Percentiles rank a stretch among this genome's conserved stretches.
Evolutionary conservation across 129 eudicot genomes (phyloP).

Genomic region (Helianthus annuus): HanXRQr2.0-SUNRISE NC_035440.2:40633219-40633718

Average conservation of each 20-base stretch:
- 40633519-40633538: constrained; percentile 45
- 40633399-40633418: constrained; percentile 34
- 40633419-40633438: constrained; percentile 52
- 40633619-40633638: constrained; percentile 18
- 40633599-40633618: constrained; percentile 48
- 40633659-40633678: constrained; percentile 41
- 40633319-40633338: constrained; percentile 29
- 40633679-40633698: constrained; percentile 15
- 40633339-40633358: constrained; percentile 18
- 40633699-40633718: constrained; percentile 31
- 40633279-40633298: constrained; percentile 61
- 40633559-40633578: constrained; percentile 25
- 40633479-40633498: constrained; percentile 40
- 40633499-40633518: constrained; percentile 40
- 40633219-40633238: constrained; percentile 50
- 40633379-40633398: constrained; percentile 49
- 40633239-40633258: constrained; percentile 56
- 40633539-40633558: constrained; percentile 37
- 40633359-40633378: constrained; percentile 49
- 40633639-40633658: constrained; percentile 52
- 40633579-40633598: constrained; percentile 30
- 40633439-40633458: constrained; percentile 38
- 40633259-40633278: constrained; percentile 80
- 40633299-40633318: constrained; percentile 30
- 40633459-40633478: constrained; percentile 41